These are phyloP conservation scores for Panus rudis DNA, from an alignment of 768 basidiomycete genomes.

Conservation along the genomic window DNA sequence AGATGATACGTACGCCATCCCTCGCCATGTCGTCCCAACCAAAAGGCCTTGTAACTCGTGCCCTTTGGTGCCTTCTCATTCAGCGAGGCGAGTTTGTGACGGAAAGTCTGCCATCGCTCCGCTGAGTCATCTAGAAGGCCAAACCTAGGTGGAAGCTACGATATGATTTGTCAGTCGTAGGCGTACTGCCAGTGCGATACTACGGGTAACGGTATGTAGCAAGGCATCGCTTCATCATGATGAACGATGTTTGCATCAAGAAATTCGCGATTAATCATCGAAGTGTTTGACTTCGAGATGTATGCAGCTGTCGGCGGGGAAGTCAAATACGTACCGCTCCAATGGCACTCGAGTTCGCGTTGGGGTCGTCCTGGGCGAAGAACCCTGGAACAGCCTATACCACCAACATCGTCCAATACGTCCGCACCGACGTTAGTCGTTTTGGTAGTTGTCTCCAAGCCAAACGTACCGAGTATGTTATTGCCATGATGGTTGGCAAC, in stretches of 20 bases:
- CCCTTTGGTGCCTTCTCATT: slow-evolving; percentile 33
- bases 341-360: slow-evolving; percentile 19
- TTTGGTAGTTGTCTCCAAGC: too few species aligned
- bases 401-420: too few species aligned
- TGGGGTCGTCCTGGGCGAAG: slow-evolving; percentile 35
- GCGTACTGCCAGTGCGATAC: background rate
- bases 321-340: slow-evolving; percentile 22
- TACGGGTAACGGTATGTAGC: background rate
- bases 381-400: slow-evolving; percentile 29
- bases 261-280: too few species aligned
- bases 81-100: slow-evolving; percentile 34
- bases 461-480: too few species aligned
- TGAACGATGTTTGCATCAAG: too few species aligned
- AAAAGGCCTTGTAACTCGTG: slow-evolving; percentile 54
- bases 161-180: slow-evolving; percentile 1
- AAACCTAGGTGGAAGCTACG: slow-evolving; percentile 49
- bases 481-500: too few species aligned
- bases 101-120: slow-evolving; percentile 45
- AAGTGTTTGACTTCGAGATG: slow-evolving; percentile 2
- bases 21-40: slow-evolving; percentile 65
- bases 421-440: too few species aligned
- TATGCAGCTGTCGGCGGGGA: background rate
- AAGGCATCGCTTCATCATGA: too few species aligned
- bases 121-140: slow-evolving; percentile 47
- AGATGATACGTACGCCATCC: slow-evolving; percentile 50